A percentile compares a stretch with the other conserved stretches of the same genome.
These are phyloP conservation scores for Colletotrichum caudatum DNA, from an alignment of 2,329 filamentous ascomycete genomes.

Conservation along the genomic window DNA sequence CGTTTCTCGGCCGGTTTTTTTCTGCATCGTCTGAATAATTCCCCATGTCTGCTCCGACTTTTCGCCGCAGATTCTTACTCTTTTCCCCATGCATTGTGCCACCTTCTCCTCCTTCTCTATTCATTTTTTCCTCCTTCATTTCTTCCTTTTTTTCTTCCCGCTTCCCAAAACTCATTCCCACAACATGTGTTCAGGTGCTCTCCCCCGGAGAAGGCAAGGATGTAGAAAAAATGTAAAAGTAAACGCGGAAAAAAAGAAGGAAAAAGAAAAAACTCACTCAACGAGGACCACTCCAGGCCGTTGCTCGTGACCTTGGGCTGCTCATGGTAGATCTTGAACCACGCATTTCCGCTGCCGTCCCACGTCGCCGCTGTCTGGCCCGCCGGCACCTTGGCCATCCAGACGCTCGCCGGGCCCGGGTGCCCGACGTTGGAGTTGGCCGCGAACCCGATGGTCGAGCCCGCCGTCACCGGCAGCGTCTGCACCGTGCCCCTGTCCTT, in stretches of 20 bases:
- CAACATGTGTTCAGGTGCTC: not conserved
- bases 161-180: not conserved
- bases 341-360: slow-evolving; percentile 50
- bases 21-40: not conserved
- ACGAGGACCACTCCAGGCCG: slow-evolving; percentile 56
- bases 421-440: slow-evolving; percentile 53
- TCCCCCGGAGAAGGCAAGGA: not conserved
- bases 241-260: not conserved
- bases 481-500: slow-evolving; percentile 29
- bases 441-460: slow-evolving; percentile 51
- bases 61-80: not conserved
- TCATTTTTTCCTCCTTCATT: no score
- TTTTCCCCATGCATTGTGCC: not conserved
- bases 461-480: slow-evolving; percentile 43
- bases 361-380: slow-evolving; percentile 50
- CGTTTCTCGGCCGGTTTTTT: not conserved
- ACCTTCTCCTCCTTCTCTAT: no score
- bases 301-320: slow-evolving; percentile 51
- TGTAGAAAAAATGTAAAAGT: not conserved
- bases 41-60: not conserved
- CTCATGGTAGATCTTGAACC: slow-evolving; percentile 55
- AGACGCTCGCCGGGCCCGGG: slow-evolving; percentile 53
- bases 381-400: slow-evolving; percentile 53
- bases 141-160: no score
- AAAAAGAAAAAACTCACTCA: slow-evolving; percentile 45